Evolutionary conservation across 1,139 yeast species (phyloP).

Genomic region (Taphrina populina): DNA sequence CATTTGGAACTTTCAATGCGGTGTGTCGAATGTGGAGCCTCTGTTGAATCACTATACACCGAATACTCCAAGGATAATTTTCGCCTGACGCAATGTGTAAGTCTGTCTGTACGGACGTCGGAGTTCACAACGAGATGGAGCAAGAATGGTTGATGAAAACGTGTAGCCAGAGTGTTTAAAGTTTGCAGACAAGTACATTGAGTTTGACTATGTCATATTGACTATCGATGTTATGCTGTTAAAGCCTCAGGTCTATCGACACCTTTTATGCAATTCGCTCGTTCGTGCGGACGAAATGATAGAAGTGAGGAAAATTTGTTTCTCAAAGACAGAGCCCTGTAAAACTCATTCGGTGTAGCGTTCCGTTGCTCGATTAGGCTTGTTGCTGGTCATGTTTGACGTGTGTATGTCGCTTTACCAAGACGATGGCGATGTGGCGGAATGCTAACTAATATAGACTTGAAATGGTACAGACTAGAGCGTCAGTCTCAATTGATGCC

Average conservation of each 20-base stretch:
- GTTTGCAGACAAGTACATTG: conserved; percentile 88
- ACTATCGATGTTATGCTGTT: conserved; percentile 78
- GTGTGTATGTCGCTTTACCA: conserved; percentile 46
- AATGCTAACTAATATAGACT: conserved; percentile 49
- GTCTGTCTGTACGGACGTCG: too few species aligned
- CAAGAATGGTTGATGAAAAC: neutral
- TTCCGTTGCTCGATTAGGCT: conserved; percentile 48
- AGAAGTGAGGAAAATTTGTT: conserved; percentile 1
- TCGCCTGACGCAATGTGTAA: conserved; percentile 67
- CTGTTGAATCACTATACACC: conserved; percentile 65
- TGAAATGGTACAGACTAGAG: conserved; percentile 90
- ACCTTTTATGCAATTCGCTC: conserved; percentile 74
- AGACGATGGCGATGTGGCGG: neutral
- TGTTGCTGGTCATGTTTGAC: conserved; percentile 75
- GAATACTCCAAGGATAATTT: conserved; percentile 76
- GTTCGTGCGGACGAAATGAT: conserved; percentile 42
- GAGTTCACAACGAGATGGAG: too few species aligned
- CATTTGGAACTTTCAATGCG: conserved; percentile 70
- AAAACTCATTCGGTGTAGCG: conserved; percentile 5
- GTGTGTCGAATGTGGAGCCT: conserved; percentile 79
- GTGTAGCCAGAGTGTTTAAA: conserved; percentile 56
- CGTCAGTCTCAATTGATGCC: conserved; percentile 45
- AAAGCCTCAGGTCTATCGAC: conserved; percentile 88
- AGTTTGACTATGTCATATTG: conserved; percentile 77
- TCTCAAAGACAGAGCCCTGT: neutral